Evolutionary conservation across 176 grass and related monocot genomes (phyloP), one percentile per base, ranked within the genome.

Genomic region (Zea luxurians): DNA sequence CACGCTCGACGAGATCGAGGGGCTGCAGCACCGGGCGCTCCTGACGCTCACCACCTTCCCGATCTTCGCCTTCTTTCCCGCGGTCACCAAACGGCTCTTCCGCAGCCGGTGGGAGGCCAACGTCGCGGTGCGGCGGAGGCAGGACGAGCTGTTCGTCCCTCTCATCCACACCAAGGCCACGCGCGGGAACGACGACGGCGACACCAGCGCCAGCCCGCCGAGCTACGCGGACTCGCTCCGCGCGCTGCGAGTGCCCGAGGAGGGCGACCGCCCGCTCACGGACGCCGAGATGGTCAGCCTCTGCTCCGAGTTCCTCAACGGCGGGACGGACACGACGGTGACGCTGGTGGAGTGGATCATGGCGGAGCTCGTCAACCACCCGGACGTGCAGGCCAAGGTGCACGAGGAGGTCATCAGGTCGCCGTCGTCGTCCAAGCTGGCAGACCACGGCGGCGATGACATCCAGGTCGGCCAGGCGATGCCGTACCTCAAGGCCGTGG

Each of bases 331-430:
- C 80, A 92, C 86, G 16, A 86, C 86, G 21, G 68, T 77, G 8
- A 89, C 75, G n/a, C 38, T 76, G 17, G 71, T 92, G 70, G 80
- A 92, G 48, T 92, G 90, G 90, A 80, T 88, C 83, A 88, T 92
- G 90, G 90, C 82, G 1, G 75, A 92, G 52, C 68, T 92, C 0
- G 79, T 86, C 20, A 83, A 49, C 55, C 72, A 67, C 53, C 82
- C 55, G 7, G 63, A 57, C n/a, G 27, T 88, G 4, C 90, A 88
- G 16, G 73, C 66, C 27, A 92, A 83, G 68, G 4, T 91, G 59
- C 73, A 10, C 44, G 68, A 85, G 2, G 76, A 78, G 79, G 57
- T 60, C 11, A 34, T 12, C 0, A 61, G 59, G 16, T 7, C 49
- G 16, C 0, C 13, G 4, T 4, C 2, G 4, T 40, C 38, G 3